These are phyloP conservation scores for Fusarium paranaense DNA, from an alignment of 2,329 filamentous ascomycete genomes.

Conservation along the genomic window DNA sequence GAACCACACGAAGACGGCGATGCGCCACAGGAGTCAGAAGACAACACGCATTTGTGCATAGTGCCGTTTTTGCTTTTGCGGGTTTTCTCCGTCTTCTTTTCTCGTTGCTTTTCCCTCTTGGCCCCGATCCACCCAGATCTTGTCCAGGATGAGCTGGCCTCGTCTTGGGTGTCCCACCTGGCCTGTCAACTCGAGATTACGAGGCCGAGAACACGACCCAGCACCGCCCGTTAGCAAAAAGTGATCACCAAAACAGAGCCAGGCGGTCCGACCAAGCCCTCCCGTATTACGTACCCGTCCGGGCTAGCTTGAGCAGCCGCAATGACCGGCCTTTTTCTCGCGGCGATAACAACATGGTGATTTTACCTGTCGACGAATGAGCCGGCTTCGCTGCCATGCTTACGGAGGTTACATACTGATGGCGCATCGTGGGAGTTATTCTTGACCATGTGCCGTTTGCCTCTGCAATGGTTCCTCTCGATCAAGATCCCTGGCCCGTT, in stretches of 20 bases:
- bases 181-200: slow-evolving; percentile 29
- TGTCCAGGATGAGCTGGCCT: slow-evolving; percentile 31
- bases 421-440: neutral
- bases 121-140: slow-evolving; percentile 37
- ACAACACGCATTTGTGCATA: slow-evolving; percentile 11
- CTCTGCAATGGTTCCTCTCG: neutral
- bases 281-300: slow-evolving; percentile 35
- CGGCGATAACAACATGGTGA: slow-evolving; percentile 12
- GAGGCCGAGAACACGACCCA: slow-evolving; percentile 31
- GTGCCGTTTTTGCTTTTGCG: slow-evolving; percentile 17
- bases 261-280: slow-evolving; percentile 12
- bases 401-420: neutral
- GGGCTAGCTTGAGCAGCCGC: neutral
- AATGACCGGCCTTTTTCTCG: slow-evolving; percentile 15
- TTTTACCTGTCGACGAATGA: slow-evolving; percentile 32
- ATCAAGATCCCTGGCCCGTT: neutral
- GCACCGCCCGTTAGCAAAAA: slow-evolving; percentile 17
- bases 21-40: slow-evolving; percentile 30
- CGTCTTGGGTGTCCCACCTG: slow-evolving; percentile 14
- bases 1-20: slow-evolving; percentile 26
- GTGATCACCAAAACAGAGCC: slow-evolving; percentile 15
- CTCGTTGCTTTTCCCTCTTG: slow-evolving; percentile 18
- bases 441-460: slow-evolving; percentile 12
- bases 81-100: slow-evolving; percentile 17
- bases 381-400: slow-evolving; percentile 9